Base-by-base conservation (phyloP, 257 asterid genomes). In the Solanum ahanhuiri region DNA sequence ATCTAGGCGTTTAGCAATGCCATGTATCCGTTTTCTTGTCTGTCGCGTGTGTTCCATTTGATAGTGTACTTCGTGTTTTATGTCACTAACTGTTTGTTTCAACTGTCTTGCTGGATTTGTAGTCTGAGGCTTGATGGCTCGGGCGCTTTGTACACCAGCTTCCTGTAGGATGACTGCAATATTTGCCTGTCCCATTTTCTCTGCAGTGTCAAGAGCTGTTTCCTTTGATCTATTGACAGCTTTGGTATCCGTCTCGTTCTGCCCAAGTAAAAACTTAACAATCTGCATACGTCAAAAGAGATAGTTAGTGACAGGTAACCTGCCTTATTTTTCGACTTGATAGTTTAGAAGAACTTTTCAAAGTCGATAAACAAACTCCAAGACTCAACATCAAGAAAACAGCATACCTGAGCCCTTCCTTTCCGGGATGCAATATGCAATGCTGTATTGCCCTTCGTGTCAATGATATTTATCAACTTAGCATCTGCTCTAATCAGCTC, bases 1-100 rank as follows among this genome's bases (percentile, higher is more conserved):
- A 72, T 91, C 86, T 7, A 91, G 87, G 81, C 93, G 92, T 60
- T 91, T 90, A 6, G 92, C 92, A 41, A 91, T 91, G 82, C 91
- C 91, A 81, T 90, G 93, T 28, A 91, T 90, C 0, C 94, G 89
- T 76, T 82, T 90, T 84, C 92, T 85, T 6, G 93, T 91, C 35
- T 89, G 94, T 9, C 90, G 87, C 0, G 91, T 89, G 37, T 91
- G 94, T 54, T 91, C 91, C 43, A 91, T 57, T 69, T 91, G 94
- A 48, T 91, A 17, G 83, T 91, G 93, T 7, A 91, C 94, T 84
- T 91, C 94, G 10, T 91, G 92, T 83, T 91, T 91, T 70, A 91
- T 91, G 71, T 91, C 94, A 51, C 92, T 90, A 84, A 91, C 94
- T 0, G 94, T 90, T 41, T 91, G 92, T 83, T 91, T 91, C 86